Percentiles rank a stretch among this genome's conserved stretches.
These are phyloP conservation scores for Cytospora chrysosperma DNA, from an alignment of 2,329 filamentous ascomycete genomes.

Conservation along the genomic window DNA sequence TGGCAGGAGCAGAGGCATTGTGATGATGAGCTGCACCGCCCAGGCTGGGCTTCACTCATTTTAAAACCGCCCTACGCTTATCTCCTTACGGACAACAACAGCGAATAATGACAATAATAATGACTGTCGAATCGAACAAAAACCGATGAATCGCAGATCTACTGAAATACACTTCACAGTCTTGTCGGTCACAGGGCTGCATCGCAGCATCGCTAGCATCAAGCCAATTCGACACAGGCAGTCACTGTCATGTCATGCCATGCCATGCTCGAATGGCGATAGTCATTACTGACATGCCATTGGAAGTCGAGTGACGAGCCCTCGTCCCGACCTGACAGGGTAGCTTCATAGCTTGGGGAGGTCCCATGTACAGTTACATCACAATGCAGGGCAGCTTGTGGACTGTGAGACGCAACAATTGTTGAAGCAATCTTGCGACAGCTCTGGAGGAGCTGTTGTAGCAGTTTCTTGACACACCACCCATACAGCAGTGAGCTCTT, in stretches of 20 bases:
- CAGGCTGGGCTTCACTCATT: slow-evolving; percentile 10
- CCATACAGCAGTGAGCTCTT: background rate
- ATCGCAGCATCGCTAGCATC: background rate
- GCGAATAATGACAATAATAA: no score
- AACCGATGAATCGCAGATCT: background rate
- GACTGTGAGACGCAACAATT: background rate
- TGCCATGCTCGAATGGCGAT: background rate
- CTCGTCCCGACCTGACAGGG: background rate
- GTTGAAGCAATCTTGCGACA: background rate
- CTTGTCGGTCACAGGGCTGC: background rate
- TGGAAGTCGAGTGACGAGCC: no score
- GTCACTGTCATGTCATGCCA: background rate
- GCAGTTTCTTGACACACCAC: background rate
- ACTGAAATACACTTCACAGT: background rate
- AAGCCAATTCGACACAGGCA: background rate
- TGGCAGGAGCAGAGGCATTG: background rate
- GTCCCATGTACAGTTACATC: background rate
- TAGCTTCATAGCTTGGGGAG: background rate
- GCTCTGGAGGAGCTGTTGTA: background rate
- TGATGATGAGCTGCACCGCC: background rate
- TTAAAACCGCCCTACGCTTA: slow-evolving; percentile 14
- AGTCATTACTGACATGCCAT: background rate
- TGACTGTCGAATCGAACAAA: background rate
- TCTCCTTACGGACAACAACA: slow-evolving; percentile 1
- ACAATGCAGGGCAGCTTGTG: background rate